Evolutionary conservation across 2,329 filamentous ascomycete genomes (phyloP).

Genomic region (Xylariaceae sp.): DNA sequence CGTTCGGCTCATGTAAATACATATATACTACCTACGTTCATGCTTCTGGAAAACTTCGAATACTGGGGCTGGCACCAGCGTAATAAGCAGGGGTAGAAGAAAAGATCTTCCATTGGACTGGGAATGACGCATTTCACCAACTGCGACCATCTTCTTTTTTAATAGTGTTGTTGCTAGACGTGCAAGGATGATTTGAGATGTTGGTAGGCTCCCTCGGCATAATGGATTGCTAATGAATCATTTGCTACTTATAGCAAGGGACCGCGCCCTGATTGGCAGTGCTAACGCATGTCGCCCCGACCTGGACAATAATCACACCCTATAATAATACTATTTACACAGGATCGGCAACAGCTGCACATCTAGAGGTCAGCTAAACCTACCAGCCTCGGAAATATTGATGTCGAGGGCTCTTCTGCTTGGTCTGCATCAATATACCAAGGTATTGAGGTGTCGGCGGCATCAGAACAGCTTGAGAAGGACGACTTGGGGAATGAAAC

Average conservation of each 20-base stretch:
- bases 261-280: neutral
- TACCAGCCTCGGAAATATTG: slow-evolving; percentile 12
- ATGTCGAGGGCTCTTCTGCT: slow-evolving; percentile 11
- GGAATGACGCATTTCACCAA: no score
- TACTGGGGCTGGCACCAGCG: slow-evolving; percentile 12
- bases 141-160: no score
- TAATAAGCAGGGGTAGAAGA: neutral
- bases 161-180: slow-evolving; percentile 1
- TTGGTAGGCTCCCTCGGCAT: no score
- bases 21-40: slow-evolving; percentile 3
- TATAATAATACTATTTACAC: slow-evolving; percentile 18
- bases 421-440: slow-evolving; percentile 1
- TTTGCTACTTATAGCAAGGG: slow-evolving; percentile 3
- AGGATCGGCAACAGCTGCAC: slow-evolving; percentile 10
- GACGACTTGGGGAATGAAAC: no score
- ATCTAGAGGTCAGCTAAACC: no score
- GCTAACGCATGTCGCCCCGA: slow-evolving; percentile 6
- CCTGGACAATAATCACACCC: slow-evolving; percentile 18
- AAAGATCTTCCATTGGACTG: neutral
- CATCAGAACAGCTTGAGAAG: no score
- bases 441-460: slow-evolving; percentile 1
- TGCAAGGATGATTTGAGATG: slow-evolving; percentile 28
- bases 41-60: slow-evolving; percentile 25
- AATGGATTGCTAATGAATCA: no score
- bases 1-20: slow-evolving; percentile 15